Percentiles rank a stretch among this genome's conserved stretches.
Evolutionary conservation across 2,329 filamentous ascomycete species (phyloP).

Genomic region (Torrubiellomyces zombiae): DNA sequence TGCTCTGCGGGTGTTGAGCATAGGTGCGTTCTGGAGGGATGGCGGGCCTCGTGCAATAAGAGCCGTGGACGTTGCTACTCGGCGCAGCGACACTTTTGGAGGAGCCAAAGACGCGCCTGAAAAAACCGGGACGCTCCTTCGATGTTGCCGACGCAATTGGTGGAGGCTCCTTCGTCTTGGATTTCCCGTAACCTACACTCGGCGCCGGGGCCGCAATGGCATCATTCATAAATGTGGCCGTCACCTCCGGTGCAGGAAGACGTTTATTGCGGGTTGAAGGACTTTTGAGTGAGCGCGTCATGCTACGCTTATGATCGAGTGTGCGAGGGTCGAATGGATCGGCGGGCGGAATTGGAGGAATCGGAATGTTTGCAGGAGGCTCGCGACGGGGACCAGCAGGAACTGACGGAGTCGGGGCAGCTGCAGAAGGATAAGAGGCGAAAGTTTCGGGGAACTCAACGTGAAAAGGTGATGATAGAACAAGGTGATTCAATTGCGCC

Average conservation of each 20-base stretch:
- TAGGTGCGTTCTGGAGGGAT: slow-evolving; percentile 16
- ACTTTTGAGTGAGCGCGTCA: slow-evolving; percentile 35
- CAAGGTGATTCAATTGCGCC: slow-evolving; percentile 10
- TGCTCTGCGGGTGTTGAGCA: slow-evolving; percentile 22
- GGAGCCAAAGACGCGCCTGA: slow-evolving; percentile 75
- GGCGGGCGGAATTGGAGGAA: slow-evolving; percentile 22
- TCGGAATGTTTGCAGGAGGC: slow-evolving; percentile 14
- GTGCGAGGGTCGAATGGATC: slow-evolving; percentile 21
- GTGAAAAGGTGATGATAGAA: slow-evolving; percentile 22
- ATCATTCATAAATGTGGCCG: no score
- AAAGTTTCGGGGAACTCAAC: slow-evolving; percentile 32
- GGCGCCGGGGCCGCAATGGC: slow-evolving; percentile 43
- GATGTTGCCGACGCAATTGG: slow-evolving; percentile 27
- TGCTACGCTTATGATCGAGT: slow-evolving; percentile 38
- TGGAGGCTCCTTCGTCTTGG: slow-evolving; percentile 33
- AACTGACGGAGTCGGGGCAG: slow-evolving; percentile 72
- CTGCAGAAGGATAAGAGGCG: slow-evolving; percentile 52
- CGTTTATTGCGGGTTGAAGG: no score
- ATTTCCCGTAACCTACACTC: slow-evolving; percentile 41
- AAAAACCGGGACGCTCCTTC: slow-evolving; percentile 74
- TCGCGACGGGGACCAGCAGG: slow-evolving; percentile 56
- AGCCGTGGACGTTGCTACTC: slow-evolving; percentile 1
- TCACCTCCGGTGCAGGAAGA: no score
- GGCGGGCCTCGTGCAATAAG: slow-evolving; percentile 3
- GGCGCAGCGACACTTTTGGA: slow-evolving; percentile 30